Base-by-base conservation (phyloP, 768 basidiomycete species). In the Lentinula boryana region DNA sequence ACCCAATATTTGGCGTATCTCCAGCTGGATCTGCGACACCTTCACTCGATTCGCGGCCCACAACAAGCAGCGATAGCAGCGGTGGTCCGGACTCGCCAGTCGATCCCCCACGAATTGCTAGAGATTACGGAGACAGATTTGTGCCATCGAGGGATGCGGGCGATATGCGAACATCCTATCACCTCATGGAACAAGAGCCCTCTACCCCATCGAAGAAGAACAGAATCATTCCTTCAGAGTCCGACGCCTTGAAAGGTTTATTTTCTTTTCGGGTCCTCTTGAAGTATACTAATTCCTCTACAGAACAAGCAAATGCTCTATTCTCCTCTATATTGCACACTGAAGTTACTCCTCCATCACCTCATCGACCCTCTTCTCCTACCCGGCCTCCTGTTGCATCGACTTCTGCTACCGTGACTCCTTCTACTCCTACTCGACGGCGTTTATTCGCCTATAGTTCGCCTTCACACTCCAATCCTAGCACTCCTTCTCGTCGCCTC, bases 271-370 rank as follows among this genome's bases (percentile, higher is more conserved):
- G 3, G 36, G 10, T n/a, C 10, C 8, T 43, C 3, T 5, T 9
- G n/a, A 51, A 31, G 18, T 43, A 41, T 23, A 55, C 57, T 32
- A 1, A 46, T 64, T 9, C 33, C 5, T 31, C 43, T 31, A 4
- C 56, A 12, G 91, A 93, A 74, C 90, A 93, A 84, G 89, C 91
- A 58, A 93, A 93, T 68, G 79, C 88, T 10, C 82, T 92, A 56
- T 93, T 93, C 76, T 86, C 79, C 62, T 83, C 88, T 31, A 84
- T 93, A 62, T 75, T 93, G 18, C 85, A 91, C 69, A 82, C 85
- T 40, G 87, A 92, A 75, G 88, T 93, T 53, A 88, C 89, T 0
- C 88, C 89, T 4, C 80, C 84, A 2, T 85, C 85, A 0, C 85
- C 88, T 4, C 77, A 74, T 33, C 79, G 85, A 18, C 78, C 88